phyloP scores from a whole-genome alignment of 495 filamentous ascomycete genomes.

The Penicillium waksmanii region DNA sequence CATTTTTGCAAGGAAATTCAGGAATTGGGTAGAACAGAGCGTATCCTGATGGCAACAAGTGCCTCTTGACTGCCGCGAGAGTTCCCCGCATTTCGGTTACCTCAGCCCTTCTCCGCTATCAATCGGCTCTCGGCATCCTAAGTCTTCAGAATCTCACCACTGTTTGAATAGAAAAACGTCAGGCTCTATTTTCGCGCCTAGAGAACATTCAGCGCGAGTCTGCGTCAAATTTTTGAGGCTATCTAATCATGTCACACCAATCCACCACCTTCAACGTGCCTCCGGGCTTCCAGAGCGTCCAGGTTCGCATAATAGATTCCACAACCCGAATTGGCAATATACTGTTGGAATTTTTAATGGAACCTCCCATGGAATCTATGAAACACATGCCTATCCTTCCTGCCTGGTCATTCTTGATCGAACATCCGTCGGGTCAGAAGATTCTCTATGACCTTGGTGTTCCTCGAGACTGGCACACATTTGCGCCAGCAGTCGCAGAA shows the following conservation, averaged over 20 bases:
- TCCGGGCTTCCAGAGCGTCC: constrained; percentile 9
- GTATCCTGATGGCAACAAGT: not conserved
- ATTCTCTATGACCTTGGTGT: constrained; percentile 64
- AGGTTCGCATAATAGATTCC: constrained; percentile 60
- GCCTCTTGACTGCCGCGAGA: not conserved
- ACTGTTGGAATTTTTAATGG: constrained; percentile 35
- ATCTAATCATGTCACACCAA: not conserved
- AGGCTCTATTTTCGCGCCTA: no score
- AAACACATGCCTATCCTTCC: constrained; percentile 41
- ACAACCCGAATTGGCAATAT: constrained; percentile 42
- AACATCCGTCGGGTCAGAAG: constrained; percentile 48
- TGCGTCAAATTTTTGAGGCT: not conserved
- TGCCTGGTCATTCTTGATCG: constrained; percentile 58
- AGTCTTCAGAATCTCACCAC: not conserved
- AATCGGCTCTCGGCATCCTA: not conserved
- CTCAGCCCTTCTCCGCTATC: not conserved
- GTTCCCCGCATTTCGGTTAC: not conserved
- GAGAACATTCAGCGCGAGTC: no score
- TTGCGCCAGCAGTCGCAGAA: constrained; percentile 37
- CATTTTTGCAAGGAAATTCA: not conserved
- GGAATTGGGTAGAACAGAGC: not conserved
- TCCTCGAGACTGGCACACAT: constrained; percentile 53
- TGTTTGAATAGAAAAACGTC: no score
- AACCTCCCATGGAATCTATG: constrained; percentile 47
- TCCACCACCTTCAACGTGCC: constrained; percentile 7